phyloP scores from a whole-genome alignment of 257 asterid genomes.

The Oldenlandia corymbosa region DNA sequence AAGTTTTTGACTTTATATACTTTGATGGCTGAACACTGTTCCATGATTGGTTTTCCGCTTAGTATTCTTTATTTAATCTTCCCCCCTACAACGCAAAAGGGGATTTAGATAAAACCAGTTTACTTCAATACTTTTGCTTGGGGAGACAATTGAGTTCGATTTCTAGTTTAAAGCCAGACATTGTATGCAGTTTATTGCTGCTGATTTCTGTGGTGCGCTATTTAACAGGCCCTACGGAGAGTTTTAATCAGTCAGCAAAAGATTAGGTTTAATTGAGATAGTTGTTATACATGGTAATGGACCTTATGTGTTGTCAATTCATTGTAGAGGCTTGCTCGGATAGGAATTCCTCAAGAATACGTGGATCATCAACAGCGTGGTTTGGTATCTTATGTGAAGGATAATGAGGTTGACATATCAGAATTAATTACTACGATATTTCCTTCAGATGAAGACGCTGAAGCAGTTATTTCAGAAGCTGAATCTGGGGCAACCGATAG shows the following conservation, averaged over 20 bases:
- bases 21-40: no score
- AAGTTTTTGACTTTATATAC: background rate
- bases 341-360: constrained; percentile 55
- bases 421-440: constrained; percentile 59
- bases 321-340: constrained; percentile 65
- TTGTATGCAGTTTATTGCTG: no score
- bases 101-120: no score
- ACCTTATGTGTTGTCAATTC: constrained; percentile 10
- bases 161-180: no score
- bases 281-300: background rate
- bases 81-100: no score
- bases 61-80: no score
- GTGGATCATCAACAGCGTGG: constrained; percentile 48
- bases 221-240: background rate
- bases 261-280: constrained; percentile 18
- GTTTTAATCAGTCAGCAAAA: background rate
- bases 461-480: constrained; percentile 25
- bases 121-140: no score
- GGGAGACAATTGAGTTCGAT: no score
- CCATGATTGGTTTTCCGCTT: no score
- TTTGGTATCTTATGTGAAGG: constrained; percentile 55
- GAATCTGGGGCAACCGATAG: constrained; percentile 21
- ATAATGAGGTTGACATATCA: constrained; percentile 35
- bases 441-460: constrained; percentile 56
- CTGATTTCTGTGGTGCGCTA: no score